Evolutionary conservation across 345 rosid species (phyloP).

Genomic region (Lepidium didymum): DNA sequence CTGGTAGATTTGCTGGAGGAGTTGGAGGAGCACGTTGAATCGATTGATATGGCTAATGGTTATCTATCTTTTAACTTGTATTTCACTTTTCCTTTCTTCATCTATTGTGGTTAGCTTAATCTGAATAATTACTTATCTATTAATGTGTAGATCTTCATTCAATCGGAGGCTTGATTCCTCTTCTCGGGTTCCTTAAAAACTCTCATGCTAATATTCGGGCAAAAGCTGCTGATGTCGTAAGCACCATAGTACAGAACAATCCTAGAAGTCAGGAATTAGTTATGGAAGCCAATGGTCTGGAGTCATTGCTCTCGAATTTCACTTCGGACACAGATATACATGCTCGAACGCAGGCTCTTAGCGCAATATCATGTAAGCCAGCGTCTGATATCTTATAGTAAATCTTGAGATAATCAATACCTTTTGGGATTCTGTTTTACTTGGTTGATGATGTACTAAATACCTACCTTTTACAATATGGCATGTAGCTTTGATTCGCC

Average conservation of each 20-base stretch:
- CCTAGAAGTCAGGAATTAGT: slow-evolving; percentile 60
- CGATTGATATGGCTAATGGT: slow-evolving; percentile 38
- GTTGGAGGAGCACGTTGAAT: slow-evolving; percentile 35
- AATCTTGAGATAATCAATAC: not conserved
- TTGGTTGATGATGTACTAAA: not conserved
- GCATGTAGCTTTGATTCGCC: slow-evolving; percentile 69
- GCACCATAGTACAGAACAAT: slow-evolving; percentile 93
- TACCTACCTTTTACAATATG: not conserved
- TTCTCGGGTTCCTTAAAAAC: slow-evolving; percentile 25
- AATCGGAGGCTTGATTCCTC: slow-evolving; percentile 28
- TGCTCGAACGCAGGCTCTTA: slow-evolving; percentile 78
- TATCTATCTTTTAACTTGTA: not conserved
- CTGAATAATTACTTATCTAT: not conserved
- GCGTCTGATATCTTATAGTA: not conserved
- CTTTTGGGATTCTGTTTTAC: not conserved
- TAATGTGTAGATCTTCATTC: slow-evolving; percentile 28
- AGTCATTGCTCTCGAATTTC: slow-evolving; percentile 33
- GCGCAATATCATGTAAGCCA: slow-evolving; percentile 88
- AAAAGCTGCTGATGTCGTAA: slow-evolving; percentile 88
- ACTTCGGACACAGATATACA: slow-evolving; percentile 59
- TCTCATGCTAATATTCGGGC: slow-evolving; percentile 79
- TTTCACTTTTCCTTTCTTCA: not conserved
- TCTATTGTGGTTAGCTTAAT: not conserved
- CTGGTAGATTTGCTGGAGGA: slow-evolving; percentile 33
- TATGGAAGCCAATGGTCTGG: slow-evolving; percentile 45